Evolutionary conservation across 164 flowering plant genomes (phyloP).

Genomic region (Litsea cubeba): DNA sequence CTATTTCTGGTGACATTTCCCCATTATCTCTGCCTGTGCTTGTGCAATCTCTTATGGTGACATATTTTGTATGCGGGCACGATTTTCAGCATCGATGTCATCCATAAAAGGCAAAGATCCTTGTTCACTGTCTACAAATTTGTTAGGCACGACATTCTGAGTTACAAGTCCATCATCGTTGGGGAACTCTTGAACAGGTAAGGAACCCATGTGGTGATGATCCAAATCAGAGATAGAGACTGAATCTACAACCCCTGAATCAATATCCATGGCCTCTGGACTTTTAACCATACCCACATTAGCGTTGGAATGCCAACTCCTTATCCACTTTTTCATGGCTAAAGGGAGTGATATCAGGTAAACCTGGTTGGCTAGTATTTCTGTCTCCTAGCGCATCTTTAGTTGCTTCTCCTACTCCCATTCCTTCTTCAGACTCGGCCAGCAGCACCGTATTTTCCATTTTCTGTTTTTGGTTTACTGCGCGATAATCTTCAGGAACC

Average conservation of each 20-base stretch:
- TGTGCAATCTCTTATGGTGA: conserved; percentile 71
- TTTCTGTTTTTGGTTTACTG: conserved; percentile 11
- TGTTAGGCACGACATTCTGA: neutral
- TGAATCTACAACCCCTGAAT: conserved; percentile 10
- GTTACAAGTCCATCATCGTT: neutral
- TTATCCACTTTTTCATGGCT: neutral
- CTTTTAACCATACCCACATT: neutral
- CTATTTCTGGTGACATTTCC: conserved; percentile 56
- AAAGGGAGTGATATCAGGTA: neutral
- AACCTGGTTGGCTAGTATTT: neutral
- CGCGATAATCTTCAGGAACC: conserved; percentile 15
- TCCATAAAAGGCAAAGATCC: conserved; percentile 33
- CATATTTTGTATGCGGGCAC: conserved; percentile 54
- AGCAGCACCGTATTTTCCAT: neutral
- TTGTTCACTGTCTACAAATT: conserved; percentile 18
- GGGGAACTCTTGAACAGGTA: conserved; percentile 1
- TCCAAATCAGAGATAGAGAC: conserved; percentile 12
- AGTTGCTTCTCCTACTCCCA: conserved; percentile 12
- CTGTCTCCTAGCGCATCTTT: neutral
- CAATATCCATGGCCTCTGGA: neutral
- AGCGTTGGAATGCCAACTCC: neutral
- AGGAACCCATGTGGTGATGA: conserved; percentile 11
- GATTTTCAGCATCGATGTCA: conserved; percentile 90
- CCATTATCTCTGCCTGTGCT: conserved; percentile 77
- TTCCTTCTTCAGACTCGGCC: conserved; percentile 8